A percentile compares a stretch with the other conserved stretches of the same genome.
Conservation (phyloP, 768 basidiomycete genomes). For the Pleurotus citrinopileatus region DNA sequence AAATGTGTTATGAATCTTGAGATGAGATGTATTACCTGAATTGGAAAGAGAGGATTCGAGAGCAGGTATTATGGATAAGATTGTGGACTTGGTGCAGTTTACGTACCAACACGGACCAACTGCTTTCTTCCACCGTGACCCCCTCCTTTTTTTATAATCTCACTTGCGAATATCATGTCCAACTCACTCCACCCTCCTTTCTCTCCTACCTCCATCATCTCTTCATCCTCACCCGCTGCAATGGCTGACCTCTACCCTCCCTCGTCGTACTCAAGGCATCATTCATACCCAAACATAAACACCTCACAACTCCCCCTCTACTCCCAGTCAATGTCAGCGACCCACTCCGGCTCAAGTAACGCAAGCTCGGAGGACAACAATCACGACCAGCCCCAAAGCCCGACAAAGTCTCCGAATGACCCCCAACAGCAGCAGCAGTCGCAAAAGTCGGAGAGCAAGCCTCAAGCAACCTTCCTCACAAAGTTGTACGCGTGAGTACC, state of each 20-base stretch:
- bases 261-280: conserved; percentile 32
- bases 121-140: conserved; percentile 9
- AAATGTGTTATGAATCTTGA: neutral
- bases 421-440: conserved; percentile 35
- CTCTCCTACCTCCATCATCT: conserved; percentile 25
- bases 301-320: conserved; percentile 28
- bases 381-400: conserved; percentile 47
- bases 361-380: conserved; percentile 40
- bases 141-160: conserved; percentile 8
- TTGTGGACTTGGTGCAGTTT: conserved; percentile 11
- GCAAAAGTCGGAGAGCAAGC: conserved; percentile 75
- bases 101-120: conserved; percentile 9
- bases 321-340: conserved; percentile 33
- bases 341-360: conserved; percentile 38
- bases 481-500: conserved; percentile 90
- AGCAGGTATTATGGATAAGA: conserved; percentile 11
- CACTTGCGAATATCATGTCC: conserved; percentile 2
- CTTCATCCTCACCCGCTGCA: conserved; percentile 24
- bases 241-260: conserved; percentile 62
- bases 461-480: conserved; percentile 93
- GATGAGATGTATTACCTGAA: neutral
- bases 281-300: conserved; percentile 31
- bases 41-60: no score
- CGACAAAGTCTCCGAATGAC: conserved; percentile 31
- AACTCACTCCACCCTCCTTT: conserved; percentile 26